Evolutionary conservation across 2,329 filamentous ascomycete genomes (phyloP), one percentile per base, ranked within the genome.

Genomic region (Cordyceps tenuipes): DNA sequence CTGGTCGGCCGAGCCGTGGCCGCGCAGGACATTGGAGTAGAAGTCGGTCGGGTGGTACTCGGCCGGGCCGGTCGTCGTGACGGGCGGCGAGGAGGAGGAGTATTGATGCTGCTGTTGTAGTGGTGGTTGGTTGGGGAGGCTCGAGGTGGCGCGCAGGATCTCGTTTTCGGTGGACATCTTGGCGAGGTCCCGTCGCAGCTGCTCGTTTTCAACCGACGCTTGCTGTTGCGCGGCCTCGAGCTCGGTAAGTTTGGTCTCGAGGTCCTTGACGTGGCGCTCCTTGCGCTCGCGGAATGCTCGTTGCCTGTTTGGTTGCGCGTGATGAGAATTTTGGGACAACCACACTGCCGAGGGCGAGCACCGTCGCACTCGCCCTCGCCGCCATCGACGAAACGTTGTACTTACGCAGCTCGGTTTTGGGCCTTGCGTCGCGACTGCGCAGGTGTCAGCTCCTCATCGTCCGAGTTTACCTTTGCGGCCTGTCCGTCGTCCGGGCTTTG

Each of bases 261-360:
- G 86, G 63, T 97, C 91, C 72, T 92, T 92, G 63, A 97, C 91
- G 69, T 96, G 92, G 61, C 87, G 88, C 72, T 97, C 93, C 74
- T 97, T 97, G 66, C 93, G 88, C 74, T 97, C 93, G 62, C 93
- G 90, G 73, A 97, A 97, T 36, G 94, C 93, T 67, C 93, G 88
- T 80, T 97, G 94, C 52, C 93, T 97, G 64, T 6, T 6, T 29
- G 64, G 3, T 6, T 29, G 29, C 29, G 29, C 1, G 7, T 6
- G 3, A 29, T 29, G 31, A 41, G 19, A n/a, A 31, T 7, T 43
- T n/a, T 43, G 5, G 39, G 39, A n/a, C n/a, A 43, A 1, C 34
- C 34, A 10, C 5, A 10, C 34, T 36, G 34, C 34, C 3, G 34
- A 36, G 34, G 9, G 34, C 17, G 41, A 29, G 29, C 29, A 3